Conservation (phyloP, 1,284 basidiomycete genomes). For the Megacollybia platyphylla region DNA sequence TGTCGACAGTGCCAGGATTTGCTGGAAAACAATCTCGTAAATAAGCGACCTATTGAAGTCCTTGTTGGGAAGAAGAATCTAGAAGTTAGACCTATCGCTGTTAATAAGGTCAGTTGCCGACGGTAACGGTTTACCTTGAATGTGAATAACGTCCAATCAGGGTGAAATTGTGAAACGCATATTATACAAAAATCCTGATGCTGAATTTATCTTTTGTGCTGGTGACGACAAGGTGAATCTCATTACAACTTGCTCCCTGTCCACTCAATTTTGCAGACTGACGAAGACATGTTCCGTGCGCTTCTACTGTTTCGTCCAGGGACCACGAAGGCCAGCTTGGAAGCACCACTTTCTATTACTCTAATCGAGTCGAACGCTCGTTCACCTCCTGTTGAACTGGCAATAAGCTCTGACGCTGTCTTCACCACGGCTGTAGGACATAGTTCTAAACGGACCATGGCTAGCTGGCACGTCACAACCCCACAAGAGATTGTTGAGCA, state of each 20-base stretch:
- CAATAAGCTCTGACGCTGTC: slow-evolving; percentile 54
- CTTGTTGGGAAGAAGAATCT: slow-evolving; percentile 97
- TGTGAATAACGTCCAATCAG: slow-evolving; percentile 14
- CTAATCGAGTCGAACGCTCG: slow-evolving; percentile 25
- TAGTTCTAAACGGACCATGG: slow-evolving; percentile 77
- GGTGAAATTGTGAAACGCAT: slow-evolving; percentile 96
- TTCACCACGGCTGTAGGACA: slow-evolving; percentile 86
- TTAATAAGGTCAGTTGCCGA: slow-evolving; percentile 66
- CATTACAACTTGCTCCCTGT: not conserved
- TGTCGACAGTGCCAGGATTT: slow-evolving; percentile 95
- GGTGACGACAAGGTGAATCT: slow-evolving; percentile 87
- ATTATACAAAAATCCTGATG: slow-evolving; percentile 84
- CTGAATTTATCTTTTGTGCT: slow-evolving; percentile 93
- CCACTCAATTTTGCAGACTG: slow-evolving; percentile 37
- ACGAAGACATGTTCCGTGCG: slow-evolving; percentile 95
- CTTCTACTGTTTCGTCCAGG: slow-evolving; percentile 53
- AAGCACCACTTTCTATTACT: slow-evolving; percentile 66
- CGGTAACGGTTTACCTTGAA: not conserved
- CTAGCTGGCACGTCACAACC: slow-evolving; percentile 80
- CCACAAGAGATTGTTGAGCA: slow-evolving; percentile 65
- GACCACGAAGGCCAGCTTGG: slow-evolving; percentile 36
- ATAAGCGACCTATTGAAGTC: slow-evolving; percentile 84
- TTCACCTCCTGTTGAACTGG: slow-evolving; percentile 42
- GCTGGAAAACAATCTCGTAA: slow-evolving; percentile 83
- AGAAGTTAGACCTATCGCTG: slow-evolving; percentile 87